Evolutionary conservation across 1,284 basidiomycete species (phyloP).

Genomic region (Rhizoctonia solani): DNA sequence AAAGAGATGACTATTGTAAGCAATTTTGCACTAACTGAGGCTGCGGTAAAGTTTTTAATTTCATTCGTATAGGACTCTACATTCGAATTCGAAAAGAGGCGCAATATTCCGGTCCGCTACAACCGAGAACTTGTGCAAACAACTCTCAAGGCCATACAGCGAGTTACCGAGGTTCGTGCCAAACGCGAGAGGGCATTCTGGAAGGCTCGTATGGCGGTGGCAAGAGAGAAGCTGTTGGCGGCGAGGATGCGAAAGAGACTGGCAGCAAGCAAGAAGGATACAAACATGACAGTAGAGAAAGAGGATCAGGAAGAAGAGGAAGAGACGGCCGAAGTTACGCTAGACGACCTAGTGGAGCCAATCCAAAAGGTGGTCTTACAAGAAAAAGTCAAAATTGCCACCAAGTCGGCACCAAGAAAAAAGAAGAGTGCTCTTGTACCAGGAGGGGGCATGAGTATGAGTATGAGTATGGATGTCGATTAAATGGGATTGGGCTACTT

Average conservation of each 20-base stretch:
- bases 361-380: slow-evolving; percentile 50
- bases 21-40: slow-evolving; percentile 39
- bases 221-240: slow-evolving; percentile 69
- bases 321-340: slow-evolving; percentile 43
- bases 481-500: slow-evolving; percentile 2
- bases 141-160: slow-evolving; percentile 97
- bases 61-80: slow-evolving; percentile 81
- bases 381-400: slow-evolving; percentile 80
- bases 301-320: slow-evolving; percentile 43
- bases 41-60: slow-evolving; percentile 1
- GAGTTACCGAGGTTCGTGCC: slow-evolving; percentile 90
- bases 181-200: slow-evolving; percentile 96
- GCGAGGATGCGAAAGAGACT: slow-evolving; percentile 56
- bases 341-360: slow-evolving; percentile 47
- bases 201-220: slow-evolving; percentile 86
- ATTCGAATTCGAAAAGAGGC: slow-evolving; percentile 98
- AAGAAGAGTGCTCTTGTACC: slow-evolving; percentile 67
- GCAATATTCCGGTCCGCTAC: slow-evolving; percentile 97
- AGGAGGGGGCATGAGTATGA: slow-evolving; percentile 78
- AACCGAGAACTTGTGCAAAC: slow-evolving; percentile 92
- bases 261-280: slow-evolving; percentile 64
- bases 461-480: slow-evolving; percentile 58
- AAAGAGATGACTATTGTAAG: slow-evolving; percentile 99
- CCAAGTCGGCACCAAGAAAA: slow-evolving; percentile 55
- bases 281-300: slow-evolving; percentile 55